Evolutionary conservation across 2,329 filamentous ascomycete genomes (phyloP), one percentile per base, ranked within the genome.

Genomic region (Harringtonia lauricola): DNA sequence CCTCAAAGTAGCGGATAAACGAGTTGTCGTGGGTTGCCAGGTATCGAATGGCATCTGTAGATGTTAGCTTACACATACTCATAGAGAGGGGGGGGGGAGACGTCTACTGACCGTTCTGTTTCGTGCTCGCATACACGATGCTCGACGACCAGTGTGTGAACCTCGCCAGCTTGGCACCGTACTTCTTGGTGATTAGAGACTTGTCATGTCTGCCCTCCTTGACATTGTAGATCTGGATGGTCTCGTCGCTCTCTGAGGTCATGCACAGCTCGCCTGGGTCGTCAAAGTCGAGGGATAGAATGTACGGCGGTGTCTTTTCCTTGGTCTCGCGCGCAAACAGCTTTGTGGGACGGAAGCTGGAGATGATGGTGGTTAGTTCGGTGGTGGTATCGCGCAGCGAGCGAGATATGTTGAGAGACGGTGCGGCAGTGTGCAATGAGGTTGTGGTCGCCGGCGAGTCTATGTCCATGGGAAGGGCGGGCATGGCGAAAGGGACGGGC

Each of bases 281-380:
- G 62, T 96, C 89, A 59, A 95, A 98, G 67, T 98, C 90, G 54
- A 98, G 77, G 2, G 90, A 96, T 9, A 92, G 83, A 47, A 95
- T 79, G 51, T 80, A 72, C 4, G 81, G 77, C 41, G 71, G 67
- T 10, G 69, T 62, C 46, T 66, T 65, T 45, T 73, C 71, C 53
- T 73, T 75, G 34, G 68, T 52, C 48, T 76, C 72, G 35, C 76
- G 71, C 37, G 68, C 69, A 52, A 84, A 81, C 17, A 81, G 72
- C 72, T 87, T 88, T 38, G 82, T 82, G 8, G 90, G 86, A 41
- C 86, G 74, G 59, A 86, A 94, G 43, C 73, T 79, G 31, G 76
- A 71, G 53, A 95, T 81, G 52, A 92, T 72, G 55, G 95, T 86
- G 55, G 77, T 73, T 43, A 95, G 74, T 57, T 84, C 84, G 13